Base-by-base conservation (phyloP, 139 green algal species). In the Coccomyxa sp. region DNA sequence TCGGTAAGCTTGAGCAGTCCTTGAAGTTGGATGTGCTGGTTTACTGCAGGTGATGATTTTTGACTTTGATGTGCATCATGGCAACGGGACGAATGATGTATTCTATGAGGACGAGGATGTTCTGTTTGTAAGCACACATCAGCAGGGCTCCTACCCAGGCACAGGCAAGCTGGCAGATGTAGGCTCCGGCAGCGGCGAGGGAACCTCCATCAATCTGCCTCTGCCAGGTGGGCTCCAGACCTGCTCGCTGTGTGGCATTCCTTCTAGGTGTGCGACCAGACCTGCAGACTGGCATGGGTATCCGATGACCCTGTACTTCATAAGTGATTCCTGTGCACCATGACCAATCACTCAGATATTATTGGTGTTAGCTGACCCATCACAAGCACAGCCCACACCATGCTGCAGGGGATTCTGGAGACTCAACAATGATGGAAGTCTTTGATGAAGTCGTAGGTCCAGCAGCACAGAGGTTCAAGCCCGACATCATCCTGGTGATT, bases 1-100 rank as follows among this genome's bases (percentile, higher is more conserved):
- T n/a, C n/a, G n/a, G n/a, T n/a, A n/a, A n/a, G n/a, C n/a, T n/a
- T n/a, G n/a, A n/a, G n/a, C n/a, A n/a, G n/a, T n/a, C n/a, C n/a
- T n/a, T n/a, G n/a, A n/a, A n/a, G n/a, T n/a, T n/a, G n/a, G n/a
- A n/a, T n/a, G n/a, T n/a, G n/a, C n/a, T n/a, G n/a, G n/a, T n/a
- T n/a, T n/a, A n/a, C n/a, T n/a, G 36, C 86, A 91, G 76, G 89
- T 98, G 12, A 68, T 92, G 35, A 92, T 98, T 0, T 86, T 95
- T 34, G 95, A 98, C 79, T 97, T 94, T 78, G 95, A 97, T 81
- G 93, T 97, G 14, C 93, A 96, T 77, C 91, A 95, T 54, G 90
- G 90, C 74, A 83, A 79, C 70, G 93, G 93, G 79, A 96, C 91
- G 0, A 81, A 94, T 40, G 95, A 97, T 14, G 74, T 88, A 12